A percentile compares a stretch with the other conserved stretches of the same genome.
Evolutionary conservation across 1,284 basidiomycete genomes (phyloP).

Genomic region (Veloboletus limbatus): DNA sequence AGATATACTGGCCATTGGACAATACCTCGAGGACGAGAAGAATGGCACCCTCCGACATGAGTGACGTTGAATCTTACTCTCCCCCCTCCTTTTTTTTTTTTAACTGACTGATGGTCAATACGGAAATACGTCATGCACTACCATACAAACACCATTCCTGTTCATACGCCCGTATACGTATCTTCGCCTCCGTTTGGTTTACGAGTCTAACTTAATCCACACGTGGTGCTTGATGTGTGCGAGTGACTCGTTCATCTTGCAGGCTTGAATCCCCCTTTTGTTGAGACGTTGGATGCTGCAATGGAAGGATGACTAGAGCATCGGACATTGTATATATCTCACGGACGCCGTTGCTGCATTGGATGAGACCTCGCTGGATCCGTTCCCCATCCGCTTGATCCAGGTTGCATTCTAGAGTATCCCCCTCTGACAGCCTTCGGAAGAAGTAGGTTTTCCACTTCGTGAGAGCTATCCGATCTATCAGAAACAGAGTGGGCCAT

Average conservation of each 20-base stretch:
- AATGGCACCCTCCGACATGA: constrained; percentile 58
- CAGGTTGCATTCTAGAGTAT: constrained; percentile 13
- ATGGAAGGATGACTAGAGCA: constrained; percentile 4
- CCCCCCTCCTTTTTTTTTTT: neutral
- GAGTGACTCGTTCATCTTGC: constrained; percentile 23
- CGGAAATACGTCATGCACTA: constrained; percentile 18
- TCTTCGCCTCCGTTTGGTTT: constrained; percentile 13
- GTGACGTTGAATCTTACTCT: constrained; percentile 23
- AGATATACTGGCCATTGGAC: constrained; percentile 80
- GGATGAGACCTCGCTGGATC: constrained; percentile 18
- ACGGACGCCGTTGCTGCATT: constrained; percentile 32
- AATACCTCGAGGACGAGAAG: constrained; percentile 86
- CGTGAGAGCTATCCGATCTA: constrained; percentile 62
- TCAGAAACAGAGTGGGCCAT: constrained; percentile 49
- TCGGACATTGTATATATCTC: neutral
- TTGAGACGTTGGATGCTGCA: constrained; percentile 28
- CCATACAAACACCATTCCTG: constrained; percentile 9
- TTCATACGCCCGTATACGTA: constrained; percentile 18
- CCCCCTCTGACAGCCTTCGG: constrained; percentile 24
- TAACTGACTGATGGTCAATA: constrained; percentile 6
- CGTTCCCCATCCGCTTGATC: constrained; percentile 29
- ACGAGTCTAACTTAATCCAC: constrained; percentile 24
- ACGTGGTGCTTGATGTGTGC: constrained; percentile 2
- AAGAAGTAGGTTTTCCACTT: constrained; percentile 62
- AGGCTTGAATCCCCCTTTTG: constrained; percentile 30